phyloP scores from a whole-genome alignment of 768 basidiomycete species.

The Trametes meyenii region DNA sequence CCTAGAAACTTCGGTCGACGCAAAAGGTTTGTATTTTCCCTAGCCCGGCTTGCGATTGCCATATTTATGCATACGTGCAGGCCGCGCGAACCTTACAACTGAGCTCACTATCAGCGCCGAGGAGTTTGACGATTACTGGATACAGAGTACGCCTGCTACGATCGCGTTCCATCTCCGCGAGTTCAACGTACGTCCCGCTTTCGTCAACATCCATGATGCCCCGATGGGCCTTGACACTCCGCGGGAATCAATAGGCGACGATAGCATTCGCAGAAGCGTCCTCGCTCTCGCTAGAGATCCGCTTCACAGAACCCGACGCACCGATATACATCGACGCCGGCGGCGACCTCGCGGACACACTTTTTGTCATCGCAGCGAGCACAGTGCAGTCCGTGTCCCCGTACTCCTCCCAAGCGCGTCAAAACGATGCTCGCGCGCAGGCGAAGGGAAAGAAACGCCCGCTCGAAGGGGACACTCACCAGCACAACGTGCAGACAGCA shows the following conservation, averaged over 20 bases:
- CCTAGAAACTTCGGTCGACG: conserved; percentile 64
- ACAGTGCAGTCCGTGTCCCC: conserved; percentile 5
- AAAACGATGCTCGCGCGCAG: background rate
- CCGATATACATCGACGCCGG: conserved; percentile 82
- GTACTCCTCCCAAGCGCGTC: conserved; percentile 1
- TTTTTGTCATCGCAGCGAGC: conserved; percentile 83
- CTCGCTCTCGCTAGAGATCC: conserved; percentile 63
- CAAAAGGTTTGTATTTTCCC: conserved; percentile 50
- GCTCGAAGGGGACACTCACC: conserved; percentile 35
- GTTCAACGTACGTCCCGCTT: conserved; percentile 60
- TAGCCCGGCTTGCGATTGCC: background rate
- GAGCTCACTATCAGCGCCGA: conserved; percentile 76
- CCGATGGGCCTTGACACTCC: too few relatives aligned
- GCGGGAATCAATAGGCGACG: conserved; percentile 56
- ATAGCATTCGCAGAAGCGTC: conserved; percentile 78
- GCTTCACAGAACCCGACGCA: conserved; percentile 72
- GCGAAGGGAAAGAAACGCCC: conserved; percentile 44
- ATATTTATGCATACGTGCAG: conserved; percentile 37
- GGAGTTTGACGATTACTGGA: conserved; percentile 80
- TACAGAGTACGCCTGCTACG: conserved; percentile 61
- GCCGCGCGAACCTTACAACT: conserved; percentile 65
- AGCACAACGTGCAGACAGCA: background rate
- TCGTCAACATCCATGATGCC: background rate
- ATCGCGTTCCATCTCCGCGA: conserved; percentile 83
- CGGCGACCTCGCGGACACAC: conserved; percentile 60